Evolutionary conservation across 176 grass and related monocot species (phyloP).

Genomic region (Zizania latifolia): DNA sequence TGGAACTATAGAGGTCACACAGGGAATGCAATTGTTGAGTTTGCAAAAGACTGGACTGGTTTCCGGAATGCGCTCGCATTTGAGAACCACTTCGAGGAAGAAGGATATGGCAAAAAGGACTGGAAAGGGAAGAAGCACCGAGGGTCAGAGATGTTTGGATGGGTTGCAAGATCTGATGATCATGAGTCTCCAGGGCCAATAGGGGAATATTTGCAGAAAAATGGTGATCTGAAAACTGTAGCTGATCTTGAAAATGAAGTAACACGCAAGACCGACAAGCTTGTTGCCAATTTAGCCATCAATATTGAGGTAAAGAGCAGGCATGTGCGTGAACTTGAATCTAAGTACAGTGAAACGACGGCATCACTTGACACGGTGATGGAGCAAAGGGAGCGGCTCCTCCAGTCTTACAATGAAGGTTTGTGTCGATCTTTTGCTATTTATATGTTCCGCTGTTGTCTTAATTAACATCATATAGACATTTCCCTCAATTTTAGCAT

Average conservation of each 20-base stretch:
- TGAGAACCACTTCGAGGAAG: constrained; percentile 45
- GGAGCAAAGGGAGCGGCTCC: constrained; percentile 48
- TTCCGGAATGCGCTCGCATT: constrained; percentile 46
- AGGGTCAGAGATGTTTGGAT: constrained; percentile 38
- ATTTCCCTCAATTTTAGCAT: neutral
- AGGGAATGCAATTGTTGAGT: constrained; percentile 50
- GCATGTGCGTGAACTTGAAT: constrained; percentile 40
- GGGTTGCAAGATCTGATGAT: constrained; percentile 53
- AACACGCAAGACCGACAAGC: constrained; percentile 41
- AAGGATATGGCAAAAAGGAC: constrained; percentile 38
- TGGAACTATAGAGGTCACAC: constrained; percentile 62
- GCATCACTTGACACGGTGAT: constrained; percentile 45
- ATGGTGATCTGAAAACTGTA: constrained; percentile 54
- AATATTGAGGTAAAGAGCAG: constrained; percentile 44
- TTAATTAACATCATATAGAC: neutral
- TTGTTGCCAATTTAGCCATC: constrained; percentile 40
- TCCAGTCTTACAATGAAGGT: constrained; percentile 48
- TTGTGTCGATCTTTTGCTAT: neutral
- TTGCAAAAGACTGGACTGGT: constrained; percentile 51
- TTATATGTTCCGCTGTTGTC: neutral
- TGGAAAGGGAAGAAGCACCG: constrained; percentile 33
- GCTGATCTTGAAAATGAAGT: constrained; percentile 45
- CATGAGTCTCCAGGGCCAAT: constrained; percentile 32
- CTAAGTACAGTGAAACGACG: constrained; percentile 41
- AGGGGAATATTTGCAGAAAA: constrained; percentile 39